A percentile compares a stretch with the other conserved stretches of the same genome.
Conservation (phyloP, 768 basidiomycete species). For the Cystofilobasidium bisporidii region DNA sequence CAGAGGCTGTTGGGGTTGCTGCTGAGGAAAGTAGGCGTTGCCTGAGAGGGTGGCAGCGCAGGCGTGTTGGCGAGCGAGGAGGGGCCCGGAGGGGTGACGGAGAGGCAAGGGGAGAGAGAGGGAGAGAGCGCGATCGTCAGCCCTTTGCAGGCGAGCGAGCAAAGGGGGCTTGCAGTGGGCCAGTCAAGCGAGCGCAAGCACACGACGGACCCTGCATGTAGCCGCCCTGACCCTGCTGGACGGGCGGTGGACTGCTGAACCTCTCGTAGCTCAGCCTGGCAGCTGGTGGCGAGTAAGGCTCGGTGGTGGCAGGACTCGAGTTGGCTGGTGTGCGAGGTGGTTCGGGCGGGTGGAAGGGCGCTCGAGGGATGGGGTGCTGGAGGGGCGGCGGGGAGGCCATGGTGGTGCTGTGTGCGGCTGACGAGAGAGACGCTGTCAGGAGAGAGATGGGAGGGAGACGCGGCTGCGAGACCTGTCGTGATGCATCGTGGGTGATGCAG, state of each 20-base stretch:
- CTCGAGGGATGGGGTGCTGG: slow-evolving; percentile 14
- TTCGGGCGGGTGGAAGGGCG: slow-evolving; percentile 17
- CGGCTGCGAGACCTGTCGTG: too few relatives aligned
- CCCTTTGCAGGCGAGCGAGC: too few relatives aligned
- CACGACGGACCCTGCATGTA: too few relatives aligned
- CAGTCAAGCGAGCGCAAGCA: neutral
- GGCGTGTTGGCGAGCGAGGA: too few relatives aligned
- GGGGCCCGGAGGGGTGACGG: too few relatives aligned
- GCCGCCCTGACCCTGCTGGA: too few relatives aligned
- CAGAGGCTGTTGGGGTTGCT: neutral
- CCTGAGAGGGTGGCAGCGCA: neutral
- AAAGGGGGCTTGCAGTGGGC: neutral
- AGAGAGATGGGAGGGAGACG: neutral
- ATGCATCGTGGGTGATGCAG: too few relatives aligned
- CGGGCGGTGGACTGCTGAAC: neutral
- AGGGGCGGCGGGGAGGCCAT: slow-evolving; percentile 13
- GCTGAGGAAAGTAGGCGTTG: neutral
- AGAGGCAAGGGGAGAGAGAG: too few relatives aligned
- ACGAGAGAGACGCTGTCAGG: neutral
- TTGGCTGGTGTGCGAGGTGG: neutral
- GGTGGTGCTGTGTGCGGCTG: neutral
- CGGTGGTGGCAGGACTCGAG: neutral
- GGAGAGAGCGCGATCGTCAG: too few relatives aligned
- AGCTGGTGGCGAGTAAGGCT: neutral
- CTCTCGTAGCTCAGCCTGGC: neutral